Base-by-base conservation (phyloP, 495 filamentous ascomycete genomes). In the Pseudoneurospora amorphoporcata region DNA sequence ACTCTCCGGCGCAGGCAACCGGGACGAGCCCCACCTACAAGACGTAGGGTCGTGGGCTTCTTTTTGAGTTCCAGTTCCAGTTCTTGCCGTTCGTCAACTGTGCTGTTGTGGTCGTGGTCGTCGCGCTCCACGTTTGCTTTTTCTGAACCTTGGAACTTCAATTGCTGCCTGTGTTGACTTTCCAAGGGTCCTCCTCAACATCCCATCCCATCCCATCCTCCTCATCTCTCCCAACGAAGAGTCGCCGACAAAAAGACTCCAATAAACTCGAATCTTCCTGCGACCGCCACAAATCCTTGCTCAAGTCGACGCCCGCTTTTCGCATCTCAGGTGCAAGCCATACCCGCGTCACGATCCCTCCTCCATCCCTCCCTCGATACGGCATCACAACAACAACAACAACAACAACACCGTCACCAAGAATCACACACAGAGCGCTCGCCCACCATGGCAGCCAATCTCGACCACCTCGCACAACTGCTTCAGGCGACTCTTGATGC, bases 401-500 rank as follows among this genome's bases (percentile, higher is more conserved):
- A 68, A 39, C 72, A 35, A 69, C 41, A 23, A 39, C 72, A 42
- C 68, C 69, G 32, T 69, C 69, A 69, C 70, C 68, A 73, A 37
- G 38, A 32, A 39, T 23, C 53, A 12, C 32, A 53, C 70, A 68
- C 39, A 47, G 32, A 73, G 29, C 43, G 45, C 29, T 58, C 71
- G 70, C 71, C 73, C 80, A 88, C 82, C 83, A 97, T 97, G 92
- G 89, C 93, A 81, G 84, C 90, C 75, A 87, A 91, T 80, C 84
- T 95, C 79, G 87, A 88, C 80, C 84, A 86, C 76, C 85, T 97
- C 75, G 90, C 92, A 37, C 86, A 91, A 84, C 86, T 97, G 77
- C 88, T 99, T 47, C 86, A 96, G 77, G 91, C 91, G 61, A 97
- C 93, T 75, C 87, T 98, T 75, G 92, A 98, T 81, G 91, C 93